Conservation (phyloP, 768 basidiomycete species). For the Suillus occidentalis region DNA sequence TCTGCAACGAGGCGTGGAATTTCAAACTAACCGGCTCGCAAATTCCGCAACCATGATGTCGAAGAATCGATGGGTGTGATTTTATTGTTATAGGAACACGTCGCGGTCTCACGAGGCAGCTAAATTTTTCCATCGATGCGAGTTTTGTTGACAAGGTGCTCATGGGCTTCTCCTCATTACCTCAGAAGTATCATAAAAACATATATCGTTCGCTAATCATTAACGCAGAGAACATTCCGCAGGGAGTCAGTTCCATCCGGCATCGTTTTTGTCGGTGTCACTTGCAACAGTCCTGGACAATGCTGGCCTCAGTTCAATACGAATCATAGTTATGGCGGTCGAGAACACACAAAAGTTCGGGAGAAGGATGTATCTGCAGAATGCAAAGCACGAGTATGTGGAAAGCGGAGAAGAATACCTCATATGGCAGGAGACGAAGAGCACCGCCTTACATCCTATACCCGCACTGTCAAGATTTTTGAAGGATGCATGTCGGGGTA, state of each 20-base stretch:
- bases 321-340: background rate
- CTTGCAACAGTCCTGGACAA: slow-evolving; percentile 22
- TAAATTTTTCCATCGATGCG: too few species aligned
- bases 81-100: background rate
- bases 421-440: too few species aligned
- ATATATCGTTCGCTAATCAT: background rate
- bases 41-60: background rate
- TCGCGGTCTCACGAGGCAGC: too few species aligned
- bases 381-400: too few species aligned
- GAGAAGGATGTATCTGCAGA: too few species aligned
- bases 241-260: slow-evolving; percentile 6
- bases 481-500: too few species aligned
- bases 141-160: slow-evolving; percentile 2
- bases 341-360: too few species aligned
- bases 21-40: background rate
- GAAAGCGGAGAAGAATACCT: too few species aligned
- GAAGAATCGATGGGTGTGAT: background rate
- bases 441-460: too few species aligned
- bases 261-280: background rate
- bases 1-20: background rate
- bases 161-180: slow-evolving; percentile 28
- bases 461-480: too few species aligned
- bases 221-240: slow-evolving; percentile 26
- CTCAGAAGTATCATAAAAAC: slow-evolving; percentile 15
- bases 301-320: slow-evolving; percentile 22